Evolutionary conservation across 305 asterid species (phyloP).

Genomic region (Euphrasia arctica): DNA sequence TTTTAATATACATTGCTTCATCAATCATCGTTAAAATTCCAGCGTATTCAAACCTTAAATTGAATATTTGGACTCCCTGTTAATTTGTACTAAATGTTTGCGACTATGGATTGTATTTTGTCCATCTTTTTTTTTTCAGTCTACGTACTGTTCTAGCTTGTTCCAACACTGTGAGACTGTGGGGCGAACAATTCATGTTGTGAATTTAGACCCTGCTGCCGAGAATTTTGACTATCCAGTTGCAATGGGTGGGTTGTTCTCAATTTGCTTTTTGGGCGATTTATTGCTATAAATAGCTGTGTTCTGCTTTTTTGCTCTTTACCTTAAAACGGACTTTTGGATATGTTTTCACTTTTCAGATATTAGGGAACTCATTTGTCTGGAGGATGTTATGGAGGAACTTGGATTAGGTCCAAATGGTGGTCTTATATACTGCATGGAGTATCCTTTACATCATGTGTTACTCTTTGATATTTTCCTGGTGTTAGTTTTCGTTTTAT

Average conservation of each 20-base stretch:
- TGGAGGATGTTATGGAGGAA: constrained; percentile 97
- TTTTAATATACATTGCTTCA: neutral
- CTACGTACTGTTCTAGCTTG: constrained; percentile 91
- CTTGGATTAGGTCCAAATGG: constrained; percentile 96
- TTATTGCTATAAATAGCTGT: neutral
- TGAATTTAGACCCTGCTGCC: constrained; percentile 96
- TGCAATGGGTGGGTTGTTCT: constrained; percentile 67
- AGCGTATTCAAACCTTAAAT: neutral
- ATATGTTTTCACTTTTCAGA: constrained; percentile 39
- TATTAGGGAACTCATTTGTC: constrained; percentile 75
- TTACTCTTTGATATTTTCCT: constrained; percentile 5
- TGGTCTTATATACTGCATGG: constrained; percentile 97
- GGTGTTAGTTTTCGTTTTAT: neutral
- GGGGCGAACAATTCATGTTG: constrained; percentile 71
- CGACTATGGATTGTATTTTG: neutral
- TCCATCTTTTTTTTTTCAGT: constrained; percentile 41
- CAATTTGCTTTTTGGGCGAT: neutral
- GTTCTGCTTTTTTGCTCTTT: constrained; percentile 11
- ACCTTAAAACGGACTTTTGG: constrained; percentile 15
- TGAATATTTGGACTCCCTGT: neutral
- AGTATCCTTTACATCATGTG: constrained; percentile 58
- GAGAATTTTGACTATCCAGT: constrained; percentile 93
- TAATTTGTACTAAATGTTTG: neutral
- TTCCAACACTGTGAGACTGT: constrained; percentile 73
- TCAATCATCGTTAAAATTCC: neutral